Evolutionary conservation across 352 stramenopile genomes (phyloP), one percentile per base, ranked within the genome.

Genomic region (Phytophthora sp.): DNA sequence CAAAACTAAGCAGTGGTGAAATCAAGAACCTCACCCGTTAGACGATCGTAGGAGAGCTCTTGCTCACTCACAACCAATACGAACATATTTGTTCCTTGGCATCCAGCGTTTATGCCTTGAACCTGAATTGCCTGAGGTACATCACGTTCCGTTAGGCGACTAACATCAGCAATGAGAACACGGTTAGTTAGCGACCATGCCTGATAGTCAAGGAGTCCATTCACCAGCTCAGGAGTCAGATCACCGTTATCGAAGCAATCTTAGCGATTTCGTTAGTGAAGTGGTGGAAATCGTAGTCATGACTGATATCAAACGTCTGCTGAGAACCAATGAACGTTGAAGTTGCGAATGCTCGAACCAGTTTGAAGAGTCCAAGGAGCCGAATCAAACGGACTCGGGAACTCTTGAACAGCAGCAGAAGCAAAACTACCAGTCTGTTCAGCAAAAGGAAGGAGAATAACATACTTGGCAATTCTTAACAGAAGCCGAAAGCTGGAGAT

Each of bases 241-340:
- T 56, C 48, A n/a, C 48, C 48, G 3, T 75, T 71, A 68, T 71
- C 41, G 71, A 17, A 18, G 4, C 13, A 6, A 42, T 34, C 27
- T 49, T 49, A 17, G 37, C 35, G 0, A 57, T 2, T 6, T 54
- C 32, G 13, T 54, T 54, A 0, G 5, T 20, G 43, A 51, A 51
- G 1, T 51, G n/a, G n/a, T n/a, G n/a, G n/a, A n/a, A n/a, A n/a
- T n/a, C n/a, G n/a, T n/a, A n/a, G n/a, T n/a, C n/a, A 3, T 51
- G 43, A 10, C 31, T 37, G 1, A 37, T 27, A 2, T 51, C 31
- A 21, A 51, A 51, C 0, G 2, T 4, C 8, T 53, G 28, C 0
- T 2, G 7, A 0, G 44, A 53, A 15, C 44, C 44, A 20, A 53
- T 50, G 45, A 21, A 41, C 45, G 1, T 54, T 38, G 11, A 52